A percentile compares a stretch with the other conserved stretches of the same genome.
Evolutionary conservation across 2,329 filamentous ascomycete genomes (phyloP).

Genomic region (Xylariales sp.): DNA sequence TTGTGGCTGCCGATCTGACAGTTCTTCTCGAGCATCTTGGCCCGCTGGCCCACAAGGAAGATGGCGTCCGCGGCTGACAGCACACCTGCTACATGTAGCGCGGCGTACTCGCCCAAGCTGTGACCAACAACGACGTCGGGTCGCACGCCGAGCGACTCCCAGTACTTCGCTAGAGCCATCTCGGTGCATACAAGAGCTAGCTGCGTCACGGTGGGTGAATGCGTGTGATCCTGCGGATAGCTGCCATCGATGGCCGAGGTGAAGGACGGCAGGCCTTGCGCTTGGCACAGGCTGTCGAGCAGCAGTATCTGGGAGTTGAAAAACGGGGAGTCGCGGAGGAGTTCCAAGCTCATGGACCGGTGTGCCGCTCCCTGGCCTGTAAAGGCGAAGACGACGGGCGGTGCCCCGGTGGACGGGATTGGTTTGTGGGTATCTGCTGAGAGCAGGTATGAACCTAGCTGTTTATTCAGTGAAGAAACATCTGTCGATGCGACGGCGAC

Average conservation of each 20-base stretch:
- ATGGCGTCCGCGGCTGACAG: slow-evolving; percentile 55
- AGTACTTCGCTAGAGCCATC: slow-evolving; percentile 33
- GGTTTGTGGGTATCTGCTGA: slow-evolving; percentile 17
- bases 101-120: slow-evolving; percentile 58
- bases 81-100: slow-evolving; percentile 53
- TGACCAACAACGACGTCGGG: slow-evolving; percentile 38
- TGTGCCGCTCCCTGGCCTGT: slow-evolving; percentile 40
- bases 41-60: slow-evolving; percentile 53
- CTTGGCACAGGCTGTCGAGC: slow-evolving; percentile 25
- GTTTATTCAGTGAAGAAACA: slow-evolving; percentile 19
- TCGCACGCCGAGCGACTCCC: slow-evolving; percentile 30
- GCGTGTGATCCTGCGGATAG: slow-evolving; percentile 34
- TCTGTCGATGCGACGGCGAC: slow-evolving; percentile 21
- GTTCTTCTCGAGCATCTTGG: slow-evolving; percentile 46
- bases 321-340: slow-evolving; percentile 25
- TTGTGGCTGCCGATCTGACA: slow-evolving; percentile 51
- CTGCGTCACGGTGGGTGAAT: slow-evolving; percentile 28
- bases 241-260: slow-evolving; percentile 38
- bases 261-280: slow-evolving; percentile 33
- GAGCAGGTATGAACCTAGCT: slow-evolving; percentile 11
- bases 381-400: slow-evolving; percentile 34
- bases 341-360: slow-evolving; percentile 26
- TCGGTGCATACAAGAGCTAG: slow-evolving; percentile 28
- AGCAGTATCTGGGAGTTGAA: slow-evolving; percentile 30
- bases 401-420: slow-evolving; percentile 15